phyloP scores from a whole-genome alignment of 106 monocot genomes.

The Dendrobium officinale region DNA sequence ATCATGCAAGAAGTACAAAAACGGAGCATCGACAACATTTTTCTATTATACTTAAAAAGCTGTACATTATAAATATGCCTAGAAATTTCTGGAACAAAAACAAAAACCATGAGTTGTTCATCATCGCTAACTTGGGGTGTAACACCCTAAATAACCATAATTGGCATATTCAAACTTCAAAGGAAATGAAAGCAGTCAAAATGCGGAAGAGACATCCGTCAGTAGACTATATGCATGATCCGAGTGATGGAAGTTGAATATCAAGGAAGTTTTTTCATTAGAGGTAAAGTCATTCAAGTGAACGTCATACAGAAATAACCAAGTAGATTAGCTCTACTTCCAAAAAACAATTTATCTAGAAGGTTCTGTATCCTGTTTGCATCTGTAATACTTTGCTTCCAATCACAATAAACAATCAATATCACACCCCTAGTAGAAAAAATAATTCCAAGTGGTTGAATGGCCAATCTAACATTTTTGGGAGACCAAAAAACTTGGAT shows the following conservation, averaged over 20 bases:
- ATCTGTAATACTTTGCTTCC: neutral
- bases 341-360: neutral
- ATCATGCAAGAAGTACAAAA: neutral
- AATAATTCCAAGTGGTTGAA: neutral
- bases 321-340: neutral
- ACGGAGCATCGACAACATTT: neutral
- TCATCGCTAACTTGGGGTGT: neutral
- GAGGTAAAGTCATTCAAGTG: neutral
- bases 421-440: neutral
- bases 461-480: neutral
- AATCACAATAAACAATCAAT: neutral
- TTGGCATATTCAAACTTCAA: too few relatives aligned
- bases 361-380: neutral
- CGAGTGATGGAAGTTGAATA: neutral
- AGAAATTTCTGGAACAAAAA: neutral
- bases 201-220: too few relatives aligned
- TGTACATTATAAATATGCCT: neutral
- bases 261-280: neutral
- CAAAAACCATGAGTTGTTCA: neutral
- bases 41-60: neutral
- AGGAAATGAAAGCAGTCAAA: too few relatives aligned
- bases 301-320: neutral
- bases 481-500: neutral
- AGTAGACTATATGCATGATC: too few relatives aligned
- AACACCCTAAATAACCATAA: too few relatives aligned